These are phyloP conservation scores for Penicillium sp. DNA, from an alignment of 2,329 filamentous ascomycete genomes.

Conservation along the genomic window DNA sequence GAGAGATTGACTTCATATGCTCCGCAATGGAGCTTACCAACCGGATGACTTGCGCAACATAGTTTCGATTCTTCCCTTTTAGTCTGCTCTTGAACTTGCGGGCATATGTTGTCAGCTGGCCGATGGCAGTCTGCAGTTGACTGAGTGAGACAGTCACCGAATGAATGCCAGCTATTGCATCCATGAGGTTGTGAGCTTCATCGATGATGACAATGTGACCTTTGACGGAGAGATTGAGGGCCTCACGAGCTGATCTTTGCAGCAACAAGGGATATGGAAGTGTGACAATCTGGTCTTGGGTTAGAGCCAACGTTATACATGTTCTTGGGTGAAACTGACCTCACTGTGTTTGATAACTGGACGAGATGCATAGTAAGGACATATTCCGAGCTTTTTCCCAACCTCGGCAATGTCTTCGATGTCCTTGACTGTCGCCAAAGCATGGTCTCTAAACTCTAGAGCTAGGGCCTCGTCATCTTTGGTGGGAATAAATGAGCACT, in stretches of 20 bases:
- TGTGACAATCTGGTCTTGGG: conserved; percentile 66
- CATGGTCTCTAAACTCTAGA: conserved; percentile 79
- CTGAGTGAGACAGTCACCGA: conserved; percentile 70
- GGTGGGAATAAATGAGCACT: conserved; percentile 74
- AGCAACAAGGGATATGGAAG: conserved; percentile 88
- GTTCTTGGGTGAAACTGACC: conserved; percentile 34
- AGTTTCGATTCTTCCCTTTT: conserved; percentile 86
- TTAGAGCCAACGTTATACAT: background rate
- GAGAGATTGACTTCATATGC: conserved; percentile 59
- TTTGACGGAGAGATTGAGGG: conserved; percentile 79
- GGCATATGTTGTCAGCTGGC: conserved; percentile 77
- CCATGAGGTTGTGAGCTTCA: conserved; percentile 97
- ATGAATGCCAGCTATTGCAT: conserved; percentile 83
- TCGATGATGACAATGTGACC: conserved; percentile 92
- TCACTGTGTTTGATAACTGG: conserved; percentile 78
- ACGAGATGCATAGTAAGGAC: conserved; percentile 94
- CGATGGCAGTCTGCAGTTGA: conserved; percentile 69
- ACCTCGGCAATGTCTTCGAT: conserved; percentile 85
- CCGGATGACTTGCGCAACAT: conserved; percentile 81
- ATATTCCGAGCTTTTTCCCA: conserved; percentile 75
- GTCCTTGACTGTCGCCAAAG: conserved; percentile 80
- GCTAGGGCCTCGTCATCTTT: conserved; percentile 70
- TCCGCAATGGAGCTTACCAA: conserved; percentile 74
- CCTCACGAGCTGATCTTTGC: conserved; percentile 82
- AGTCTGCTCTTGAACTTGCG: conserved; percentile 83